phyloP scores from a whole-genome alignment of 768 basidiomycete species.

The Mycena rebaudengoi region DNA sequence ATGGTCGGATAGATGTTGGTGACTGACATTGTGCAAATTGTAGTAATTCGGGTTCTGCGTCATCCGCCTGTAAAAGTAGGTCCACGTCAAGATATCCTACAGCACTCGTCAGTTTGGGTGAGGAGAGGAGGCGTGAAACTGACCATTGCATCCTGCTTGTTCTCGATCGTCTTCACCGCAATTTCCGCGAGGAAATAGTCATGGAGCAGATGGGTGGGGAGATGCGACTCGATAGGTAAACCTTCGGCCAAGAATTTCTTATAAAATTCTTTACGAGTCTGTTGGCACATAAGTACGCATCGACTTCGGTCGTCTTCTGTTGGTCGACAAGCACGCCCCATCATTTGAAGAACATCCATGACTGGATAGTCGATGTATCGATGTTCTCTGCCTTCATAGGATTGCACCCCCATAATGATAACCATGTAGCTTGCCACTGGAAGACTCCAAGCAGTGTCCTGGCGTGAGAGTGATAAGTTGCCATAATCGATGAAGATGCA shows the following conservation, averaged over 20 bases:
- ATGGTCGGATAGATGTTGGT: constrained; percentile 95
- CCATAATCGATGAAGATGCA: neutral
- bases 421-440: constrained; percentile 97
- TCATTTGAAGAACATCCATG: constrained; percentile 99
- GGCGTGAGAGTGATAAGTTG: neutral
- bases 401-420: constrained; percentile 99
- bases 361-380: constrained; percentile 98
- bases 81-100: constrained; percentile 97
- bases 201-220: constrained; percentile 89
- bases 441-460: constrained; percentile 97
- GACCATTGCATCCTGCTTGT: constrained; percentile 97
- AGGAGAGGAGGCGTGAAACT: constrained; percentile 19
- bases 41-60: constrained; percentile 98
- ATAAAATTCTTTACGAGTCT: constrained; percentile 98
- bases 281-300: constrained; percentile 97
- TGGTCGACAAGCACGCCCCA: constrained; percentile 97
- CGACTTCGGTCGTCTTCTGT: constrained; percentile 87
- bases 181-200: constrained; percentile 99
- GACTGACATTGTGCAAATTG: constrained; percentile 93
- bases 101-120: neutral
- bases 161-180: constrained; percentile 98
- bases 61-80: constrained; percentile 97
- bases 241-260: constrained; percentile 98
- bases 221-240: constrained; percentile 95
- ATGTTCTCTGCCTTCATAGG: constrained; percentile 96